Percentiles rank a stretch among this genome's conserved stretches.
These are phyloP conservation scores for Aureobasidium sp. DNA, from an alignment of 2,329 filamentous ascomycete genomes.

Conservation along the genomic window DNA sequence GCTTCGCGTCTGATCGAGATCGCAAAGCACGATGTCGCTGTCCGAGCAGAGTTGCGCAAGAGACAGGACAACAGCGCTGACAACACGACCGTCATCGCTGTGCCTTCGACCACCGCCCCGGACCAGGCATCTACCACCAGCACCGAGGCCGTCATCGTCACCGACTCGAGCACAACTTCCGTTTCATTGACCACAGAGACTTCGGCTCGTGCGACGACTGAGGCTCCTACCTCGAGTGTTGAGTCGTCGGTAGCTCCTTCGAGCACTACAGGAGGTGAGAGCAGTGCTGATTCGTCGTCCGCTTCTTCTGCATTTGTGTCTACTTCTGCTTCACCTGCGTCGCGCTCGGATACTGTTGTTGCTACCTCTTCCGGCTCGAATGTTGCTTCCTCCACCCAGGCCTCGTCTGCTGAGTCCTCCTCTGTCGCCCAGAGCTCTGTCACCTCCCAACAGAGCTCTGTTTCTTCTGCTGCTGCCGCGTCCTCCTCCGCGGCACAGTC, in stretches of 20 bases:
- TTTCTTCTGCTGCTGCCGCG: conserved; percentile 8
- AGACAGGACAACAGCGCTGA: conserved; percentile 28
- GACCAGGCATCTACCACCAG: conserved; percentile 19
- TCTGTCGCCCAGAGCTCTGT: conserved; percentile 20
- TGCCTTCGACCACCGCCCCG: conserved; percentile 12
- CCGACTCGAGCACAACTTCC: conserved; percentile 23
- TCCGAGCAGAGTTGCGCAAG: conserved; percentile 36
- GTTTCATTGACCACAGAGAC: conserved; percentile 22
- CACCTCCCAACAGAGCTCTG: conserved; percentile 6
- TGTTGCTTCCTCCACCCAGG: not conserved
- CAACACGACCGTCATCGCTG: conserved; percentile 20
- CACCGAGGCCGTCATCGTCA: conserved; percentile 22
- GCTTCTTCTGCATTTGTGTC: conserved; percentile 17
- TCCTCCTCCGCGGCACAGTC: conserved; percentile 12
- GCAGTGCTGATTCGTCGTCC: conserved; percentile 18
- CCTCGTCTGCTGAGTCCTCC: conserved; percentile 9
- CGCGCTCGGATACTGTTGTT: conserved; percentile 13
- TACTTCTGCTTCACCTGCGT: conserved; percentile 14
- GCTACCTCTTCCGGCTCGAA: conserved; percentile 12
- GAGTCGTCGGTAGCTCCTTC: conserved; percentile 18
- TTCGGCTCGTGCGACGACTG: not conserved
- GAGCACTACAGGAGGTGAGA: conserved; percentile 20
- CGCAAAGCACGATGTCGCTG: conserved; percentile 42
- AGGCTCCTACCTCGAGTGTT: conserved; percentile 13
- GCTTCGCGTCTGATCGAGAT: conserved; percentile 58